These are phyloP conservation scores for Parachaetomium inaequale DNA, from an alignment of 495 filamentous ascomycete species.

Conservation along the genomic window DNA sequence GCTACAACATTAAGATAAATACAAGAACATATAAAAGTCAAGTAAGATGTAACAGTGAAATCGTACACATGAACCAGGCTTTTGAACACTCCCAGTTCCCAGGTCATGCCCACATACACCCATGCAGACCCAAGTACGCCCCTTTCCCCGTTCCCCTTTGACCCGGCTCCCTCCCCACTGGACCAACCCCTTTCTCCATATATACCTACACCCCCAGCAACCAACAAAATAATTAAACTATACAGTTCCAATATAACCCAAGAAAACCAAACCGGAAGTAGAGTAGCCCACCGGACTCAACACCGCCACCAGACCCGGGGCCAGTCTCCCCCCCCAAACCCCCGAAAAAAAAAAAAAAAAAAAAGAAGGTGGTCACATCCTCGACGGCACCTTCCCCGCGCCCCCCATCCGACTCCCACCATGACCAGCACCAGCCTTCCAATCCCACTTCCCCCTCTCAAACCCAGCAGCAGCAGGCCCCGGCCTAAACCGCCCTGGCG, in stretches of 20 bases:
- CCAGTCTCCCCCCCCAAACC: too few relatives aligned
- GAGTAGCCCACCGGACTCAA: too few relatives aligned
- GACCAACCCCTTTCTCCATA: background rate
- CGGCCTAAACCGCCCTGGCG: background rate
- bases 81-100: background rate
- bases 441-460: constrained; percentile 8
- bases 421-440: background rate
- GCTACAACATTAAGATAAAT: background rate
- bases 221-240: too few relatives aligned
- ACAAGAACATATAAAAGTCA: background rate
- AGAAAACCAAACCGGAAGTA: too few relatives aligned
- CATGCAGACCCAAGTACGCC: background rate
- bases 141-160: background rate
- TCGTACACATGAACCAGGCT: background rate
- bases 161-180: background rate
- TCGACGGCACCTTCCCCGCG: background rate
- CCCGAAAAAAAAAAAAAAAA: background rate
- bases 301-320: too few relatives aligned
- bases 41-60: background rate
- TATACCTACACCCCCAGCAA: too few relatives aligned
- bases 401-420: background rate
- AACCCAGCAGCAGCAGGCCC: background rate
- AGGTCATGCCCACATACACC: background rate
- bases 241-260: too few relatives aligned
- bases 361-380: background rate